Evolutionary conservation across 352 stramenopile genomes (phyloP), one percentile per base, ranked within the genome.

Genomic region (Phytophthora sansomeana): DNA sequence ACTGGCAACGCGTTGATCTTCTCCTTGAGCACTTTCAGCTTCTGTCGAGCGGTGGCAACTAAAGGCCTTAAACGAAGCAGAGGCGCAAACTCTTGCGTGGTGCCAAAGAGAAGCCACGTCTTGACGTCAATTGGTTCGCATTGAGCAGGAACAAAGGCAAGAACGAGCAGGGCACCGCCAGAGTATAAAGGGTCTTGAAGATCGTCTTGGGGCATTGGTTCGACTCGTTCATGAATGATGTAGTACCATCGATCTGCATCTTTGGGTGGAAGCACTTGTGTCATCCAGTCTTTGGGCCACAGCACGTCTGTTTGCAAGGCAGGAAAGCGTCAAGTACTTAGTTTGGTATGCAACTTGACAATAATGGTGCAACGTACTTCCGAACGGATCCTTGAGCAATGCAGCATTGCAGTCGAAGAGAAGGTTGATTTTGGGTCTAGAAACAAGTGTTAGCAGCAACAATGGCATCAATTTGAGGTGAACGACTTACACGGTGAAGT

Each of bases 201-300:
- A 60, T 91, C 84, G 53, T 92, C 84, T 30, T 83, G 76, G 2
- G 74, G 84, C 28, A 65, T 63, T 4, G 81, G 84, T 55, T 91
- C 78, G 19, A 90, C 47, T 1, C 80, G 79, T 46, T 90, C 76
- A 46, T 90, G 80, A 39, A 92, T 87, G 51, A 90, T 67, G 54
- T 91, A 92, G 74, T 79, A 92, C 81, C 84, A 92, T 47, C 83
- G 81, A 49, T 89, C 81, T 9, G 67, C 63, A 5, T 57, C 60
- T 8, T 51, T 74, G 5, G 81, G 76, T 7, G 84, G 81, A 26
- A 90, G 65, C 47, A 91, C 78, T 46, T 87, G 70, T 0, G 58
- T 72, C 59, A 85, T 81, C 84, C 84, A 92, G 69, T 92, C 78
- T 47, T 89, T 90, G 5, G 81, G 84, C 81, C 80, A 92, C 4